These are phyloP conservation scores for Fusarium beomiforme DNA, from an alignment of 2,329 filamentous ascomycete genomes.

Conservation along the genomic window DNA sequence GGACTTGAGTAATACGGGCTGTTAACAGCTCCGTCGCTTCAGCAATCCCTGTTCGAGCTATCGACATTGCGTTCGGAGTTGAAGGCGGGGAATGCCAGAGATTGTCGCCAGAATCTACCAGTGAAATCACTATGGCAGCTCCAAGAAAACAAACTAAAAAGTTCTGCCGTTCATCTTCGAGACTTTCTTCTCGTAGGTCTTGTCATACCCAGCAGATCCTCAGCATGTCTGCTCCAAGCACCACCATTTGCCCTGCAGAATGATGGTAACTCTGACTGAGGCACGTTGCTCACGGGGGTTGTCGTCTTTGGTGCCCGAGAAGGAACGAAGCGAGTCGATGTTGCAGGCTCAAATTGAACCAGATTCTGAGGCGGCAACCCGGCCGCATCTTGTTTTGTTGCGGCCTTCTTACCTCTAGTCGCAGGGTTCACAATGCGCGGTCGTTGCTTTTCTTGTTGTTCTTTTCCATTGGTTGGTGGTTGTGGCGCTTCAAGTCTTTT, in stretches of 20 bases:
- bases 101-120: neutral
- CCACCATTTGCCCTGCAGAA: conserved; percentile 65
- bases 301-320: neutral
- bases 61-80: neutral
- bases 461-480: neutral
- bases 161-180: conserved; percentile 3
- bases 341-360: conserved; percentile 49
- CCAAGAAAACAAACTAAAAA: neutral
- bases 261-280: conserved; percentile 47
- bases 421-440: conserved; percentile 57
- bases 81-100: neutral
- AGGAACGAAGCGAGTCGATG: conserved; percentile 12
- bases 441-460: conserved; percentile 17
- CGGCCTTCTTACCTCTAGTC: conserved; percentile 63
- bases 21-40: neutral
- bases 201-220: conserved; percentile 71
- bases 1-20: neutral
- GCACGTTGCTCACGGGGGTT: neutral
- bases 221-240: conserved; percentile 75
- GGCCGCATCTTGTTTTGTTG: conserved; percentile 61
- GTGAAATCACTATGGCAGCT: neutral
- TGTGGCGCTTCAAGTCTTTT: neutral
- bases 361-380: conserved; percentile 57
- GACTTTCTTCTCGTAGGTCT: conserved; percentile 54
- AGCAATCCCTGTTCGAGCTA: neutral